Evolutionary conservation across 192 early-diverging fungal species (phyloP).

Genomic region (Podila horticola): DNA sequence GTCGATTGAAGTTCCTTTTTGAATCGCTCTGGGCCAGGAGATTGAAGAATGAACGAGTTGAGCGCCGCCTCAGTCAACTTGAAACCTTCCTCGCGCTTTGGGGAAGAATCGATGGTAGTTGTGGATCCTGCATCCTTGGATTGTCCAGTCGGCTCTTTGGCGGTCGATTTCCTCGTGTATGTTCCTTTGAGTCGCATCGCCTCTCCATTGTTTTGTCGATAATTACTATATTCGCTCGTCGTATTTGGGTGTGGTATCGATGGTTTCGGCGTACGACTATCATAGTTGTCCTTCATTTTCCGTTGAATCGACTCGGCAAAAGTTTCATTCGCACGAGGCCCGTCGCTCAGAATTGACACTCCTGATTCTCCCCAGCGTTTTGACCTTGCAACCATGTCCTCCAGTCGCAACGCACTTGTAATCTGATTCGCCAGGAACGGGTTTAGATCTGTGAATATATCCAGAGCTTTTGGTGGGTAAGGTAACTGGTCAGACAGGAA

Average conservation of each 20-base stretch:
- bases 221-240: neutral
- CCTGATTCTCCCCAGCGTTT: constrained; percentile 17
- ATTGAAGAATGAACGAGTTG: constrained; percentile 10
- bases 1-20: neutral
- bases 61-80: neutral
- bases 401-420: constrained; percentile 28
- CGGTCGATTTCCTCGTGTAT: neutral
- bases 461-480: constrained; percentile 55
- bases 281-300: constrained; percentile 27
- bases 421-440: constrained; percentile 59
- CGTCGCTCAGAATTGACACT: constrained; percentile 7
- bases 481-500: constrained; percentile 64
- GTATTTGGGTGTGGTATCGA: neutral
- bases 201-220: neutral
- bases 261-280: constrained; percentile 10
- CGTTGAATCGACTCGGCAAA: constrained; percentile 31
- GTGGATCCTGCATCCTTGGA: no score
- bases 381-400: constrained; percentile 25
- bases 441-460: constrained; percentile 45
- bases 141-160: no score
- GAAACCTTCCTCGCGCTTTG: neutral
- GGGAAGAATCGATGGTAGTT: no score
- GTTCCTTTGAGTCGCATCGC: neutral
- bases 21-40: constrained; percentile 11
- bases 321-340: constrained; percentile 15